Evolutionary conservation across 352 stramenopile species (phyloP), one percentile per base, ranked within the genome.

Genomic region (Phytophthora multivora): DNA sequence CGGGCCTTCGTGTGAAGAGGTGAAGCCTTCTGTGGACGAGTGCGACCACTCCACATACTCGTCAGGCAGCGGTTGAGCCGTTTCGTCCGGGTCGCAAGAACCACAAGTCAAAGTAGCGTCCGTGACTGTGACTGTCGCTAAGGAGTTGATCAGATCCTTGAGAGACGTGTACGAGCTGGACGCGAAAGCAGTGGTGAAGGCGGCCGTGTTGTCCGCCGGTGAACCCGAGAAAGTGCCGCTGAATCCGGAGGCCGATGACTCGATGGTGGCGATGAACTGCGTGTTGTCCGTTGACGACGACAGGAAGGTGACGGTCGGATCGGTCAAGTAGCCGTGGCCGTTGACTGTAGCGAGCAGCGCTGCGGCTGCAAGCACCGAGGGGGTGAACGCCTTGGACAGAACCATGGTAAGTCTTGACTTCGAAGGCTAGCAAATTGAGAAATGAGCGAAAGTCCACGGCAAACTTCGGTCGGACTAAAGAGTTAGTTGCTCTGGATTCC

Each of bases 1-100:
- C 1, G 73, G 73, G 16, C 73, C 69, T 55, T 77, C 70, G 62
- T 78, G 70, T 3, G 66, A 73, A 13, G 66, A 56, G 1, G 62
- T 73, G 25, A 78, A 77, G 7, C 69, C 69, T 18, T 76, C 67
- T 0, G 62, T 49, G 31, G 47, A 47, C 41, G 63, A 66, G 50
- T 71, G 69, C 0, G 63, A 53, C 64, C 69, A 77, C 40, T 58
- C 47, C 31, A 77, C 69, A 10, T 19, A 40, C 28, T 59, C 7
- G 56, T 53, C 5, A n/a, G 62, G 62, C 3, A 73, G 48, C 11
- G 54, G 21, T 11, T 77, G 59, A 15, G 65, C 50, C 2, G 59
- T 71, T 47, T 67, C 61, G 18, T 61, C 41, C 0, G 55, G 65
- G 25, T 77, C 59, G 16, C 59, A 73, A 21, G 62, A 68, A 3